Base-by-base conservation (phyloP, 176 grass and related monocot species). In the Oryza nivara region DNA sequence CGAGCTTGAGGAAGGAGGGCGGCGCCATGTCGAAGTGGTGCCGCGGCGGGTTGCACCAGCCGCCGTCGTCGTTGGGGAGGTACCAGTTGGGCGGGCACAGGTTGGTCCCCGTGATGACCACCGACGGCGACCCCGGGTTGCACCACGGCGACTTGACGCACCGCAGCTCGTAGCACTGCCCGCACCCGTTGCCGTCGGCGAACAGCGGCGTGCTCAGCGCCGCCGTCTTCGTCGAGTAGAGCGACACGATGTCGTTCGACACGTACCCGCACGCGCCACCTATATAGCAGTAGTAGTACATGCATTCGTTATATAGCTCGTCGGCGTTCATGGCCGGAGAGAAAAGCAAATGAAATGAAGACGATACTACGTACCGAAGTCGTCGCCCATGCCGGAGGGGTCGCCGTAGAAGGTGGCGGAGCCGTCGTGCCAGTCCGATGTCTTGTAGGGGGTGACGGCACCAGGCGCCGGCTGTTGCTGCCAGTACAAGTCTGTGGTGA, bases 151-250 rank as follows among this genome's bases (percentile, higher is more conserved):
- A 85, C 23, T 52, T 43, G 0, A 16, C 11, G 86, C 95, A 94
- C 0, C 90, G 88, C 12, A 97, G 72, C 86, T 97, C 72, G 77
- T 85, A 97, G 86, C 92, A 95, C 60, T 77, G 88, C 7, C 88
- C 88, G 84, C 88, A 90, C 0, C 84, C 88, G 16, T 19, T 48
- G 28, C 84, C 88, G 15, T 40, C 15, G 4, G 7, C 11, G 89
- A 95, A 98, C 16, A 98, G 74, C 43, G 91, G 91, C 7, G 92
- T 98, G 92, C 95, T 98, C 38, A 95, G 73, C 47, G 95, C 95
- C 17, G 95, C 95, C 1, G 92, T 98, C 75, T 77, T 68, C 6
- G 86, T 92, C 0, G 69, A 87, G 80, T 80, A 90, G 3, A 90
- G 80, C 4, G 80, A 63, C 3, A 9, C 16, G 84, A 90, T 83